phyloP scores from a whole-genome alignment of 2,329 filamentous ascomycete species.

The Clarireedia homoeocarpa region DNA sequence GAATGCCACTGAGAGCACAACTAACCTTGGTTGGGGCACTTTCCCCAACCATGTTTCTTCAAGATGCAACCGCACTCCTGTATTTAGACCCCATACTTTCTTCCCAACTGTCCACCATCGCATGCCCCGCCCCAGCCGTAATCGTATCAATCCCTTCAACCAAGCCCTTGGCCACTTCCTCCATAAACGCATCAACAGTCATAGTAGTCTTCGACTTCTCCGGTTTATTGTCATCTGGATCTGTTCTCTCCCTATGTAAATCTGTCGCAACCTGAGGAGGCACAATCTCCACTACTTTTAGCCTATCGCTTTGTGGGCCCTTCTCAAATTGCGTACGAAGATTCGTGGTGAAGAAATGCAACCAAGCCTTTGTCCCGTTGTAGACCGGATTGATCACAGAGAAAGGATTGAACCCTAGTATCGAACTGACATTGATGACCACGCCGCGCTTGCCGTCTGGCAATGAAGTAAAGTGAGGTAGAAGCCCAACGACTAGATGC shows the following conservation, averaged over 20 bases:
- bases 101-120: constrained; percentile 37
- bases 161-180: constrained; percentile 37
- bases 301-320: constrained; percentile 30
- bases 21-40: too few relatives aligned
- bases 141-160: constrained; percentile 42
- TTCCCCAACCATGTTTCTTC: too few relatives aligned
- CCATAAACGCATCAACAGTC: constrained; percentile 46
- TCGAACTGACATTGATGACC: constrained; percentile 47
- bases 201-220: constrained; percentile 40
- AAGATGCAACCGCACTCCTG: background rate
- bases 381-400: constrained; percentile 50
- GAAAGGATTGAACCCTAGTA: constrained; percentile 45
- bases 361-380: constrained; percentile 50
- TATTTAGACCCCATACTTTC: background rate
- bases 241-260: constrained; percentile 45
- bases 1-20: too few relatives aligned
- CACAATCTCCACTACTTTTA: constrained; percentile 28
- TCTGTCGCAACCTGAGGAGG: constrained; percentile 42
- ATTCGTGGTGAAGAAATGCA: constrained; percentile 50
- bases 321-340: constrained; percentile 40
- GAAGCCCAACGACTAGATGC: constrained; percentile 42
- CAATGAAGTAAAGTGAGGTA: constrained; percentile 39
- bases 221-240: constrained; percentile 54
- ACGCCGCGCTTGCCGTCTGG: constrained; percentile 26
- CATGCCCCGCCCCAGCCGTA: constrained; percentile 36